These are phyloP conservation scores for Fusarium mangiferae DNA, from an alignment of 2,329 filamentous ascomycete species.

Conservation along the genomic window DNA sequence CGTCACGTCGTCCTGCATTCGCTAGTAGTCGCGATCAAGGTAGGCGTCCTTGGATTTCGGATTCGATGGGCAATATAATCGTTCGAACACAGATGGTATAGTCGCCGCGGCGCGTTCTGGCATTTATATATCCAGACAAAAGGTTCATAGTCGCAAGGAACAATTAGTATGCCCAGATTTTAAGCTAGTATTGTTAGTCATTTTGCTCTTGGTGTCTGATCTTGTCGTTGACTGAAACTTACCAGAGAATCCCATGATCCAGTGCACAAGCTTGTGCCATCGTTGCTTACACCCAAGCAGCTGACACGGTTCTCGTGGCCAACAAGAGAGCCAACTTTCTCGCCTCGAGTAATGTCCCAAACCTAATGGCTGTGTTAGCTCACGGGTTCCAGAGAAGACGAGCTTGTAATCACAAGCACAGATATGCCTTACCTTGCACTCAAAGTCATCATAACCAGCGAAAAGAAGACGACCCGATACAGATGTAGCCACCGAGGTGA, in stretches of 20 bases:
- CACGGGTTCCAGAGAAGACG: background rate
- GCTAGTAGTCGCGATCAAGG: slow-evolving; percentile 50
- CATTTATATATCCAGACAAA: slow-evolving; percentile 46
- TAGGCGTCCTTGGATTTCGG: slow-evolving; percentile 45
- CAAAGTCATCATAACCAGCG: slow-evolving; percentile 98
- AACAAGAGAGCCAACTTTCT: slow-evolving; percentile 95
- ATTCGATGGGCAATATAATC: slow-evolving; percentile 46
- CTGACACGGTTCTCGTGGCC: slow-evolving; percentile 99
- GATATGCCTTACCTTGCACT: slow-evolving; percentile 86
- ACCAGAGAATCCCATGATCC: slow-evolving; percentile 99
- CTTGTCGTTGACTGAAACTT: slow-evolving; percentile 55
- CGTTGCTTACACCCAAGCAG: slow-evolving; percentile 98
- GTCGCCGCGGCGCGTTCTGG: slow-evolving; percentile 42
- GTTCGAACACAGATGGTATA: slow-evolving; percentile 47
- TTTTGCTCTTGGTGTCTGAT: background rate
- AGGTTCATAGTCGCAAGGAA: slow-evolving; percentile 40
- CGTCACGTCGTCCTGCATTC: slow-evolving; percentile 55
- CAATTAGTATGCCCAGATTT: slow-evolving; percentile 84
- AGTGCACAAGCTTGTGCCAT: slow-evolving; percentile 98
- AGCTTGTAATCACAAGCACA: background rate
- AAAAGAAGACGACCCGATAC: slow-evolving; percentile 95
- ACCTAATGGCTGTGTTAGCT: slow-evolving; percentile 68
- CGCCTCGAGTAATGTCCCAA: slow-evolving; percentile 96
- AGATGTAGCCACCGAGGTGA: slow-evolving; percentile 97
- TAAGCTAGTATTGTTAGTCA: slow-evolving; percentile 66